Base-by-base conservation (phyloP, 73 alveolate species). In the Tetrahymena malaccensis region DNA sequence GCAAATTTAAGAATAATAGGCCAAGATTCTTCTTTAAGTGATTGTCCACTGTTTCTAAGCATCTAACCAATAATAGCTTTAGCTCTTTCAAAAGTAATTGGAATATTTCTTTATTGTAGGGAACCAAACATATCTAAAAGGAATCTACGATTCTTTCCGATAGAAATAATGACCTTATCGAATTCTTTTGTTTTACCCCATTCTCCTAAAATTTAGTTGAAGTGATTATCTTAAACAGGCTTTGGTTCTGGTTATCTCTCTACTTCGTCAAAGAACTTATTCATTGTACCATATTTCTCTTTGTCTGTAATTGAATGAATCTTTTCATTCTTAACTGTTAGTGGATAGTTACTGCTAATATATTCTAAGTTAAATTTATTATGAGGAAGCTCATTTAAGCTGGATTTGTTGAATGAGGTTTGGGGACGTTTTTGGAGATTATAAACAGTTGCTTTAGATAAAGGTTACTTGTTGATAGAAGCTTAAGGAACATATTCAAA, bases 181-280 rank as follows among this genome's bases (percentile, higher is more conserved):
- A 96, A 98, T 33, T 97, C 98, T 93, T 97, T 97, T 40, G 98
- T 94, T 94, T 97, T 98, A 94, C 97, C 99, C 96, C 97, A 97
- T n/a, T 83, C 58, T 4, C 96, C 96, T 43, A 70, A 33, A 70
- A 70, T 70, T 70, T 70, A 70, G 40, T 70, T 70, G 89, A 70
- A 70, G 89, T 70, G 89, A 70, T 70, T 70, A n/a, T 70, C 89
- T n/a, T 31, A n/a, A 70, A 70, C 89, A 0, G 89, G 89, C 43
- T 70, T 70, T 70, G 89, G 40, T 12, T 70, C 89, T 27, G 89
- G 89, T n/a, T 70, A 31, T 70, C 89, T 70, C 37, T 70, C 89
- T 27, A 70, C 89, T 70, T 70, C 89, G 11, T 70, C 89, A n/a
- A 70, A 70, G 89, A 70, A 70, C 37, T 70, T 70, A 70, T 70